A percentile compares a stretch with the other conserved stretches of the same genome.
Conservation (phyloP, 2,329 filamentous ascomycete species). For the Nigrospora oryzae region DNA sequence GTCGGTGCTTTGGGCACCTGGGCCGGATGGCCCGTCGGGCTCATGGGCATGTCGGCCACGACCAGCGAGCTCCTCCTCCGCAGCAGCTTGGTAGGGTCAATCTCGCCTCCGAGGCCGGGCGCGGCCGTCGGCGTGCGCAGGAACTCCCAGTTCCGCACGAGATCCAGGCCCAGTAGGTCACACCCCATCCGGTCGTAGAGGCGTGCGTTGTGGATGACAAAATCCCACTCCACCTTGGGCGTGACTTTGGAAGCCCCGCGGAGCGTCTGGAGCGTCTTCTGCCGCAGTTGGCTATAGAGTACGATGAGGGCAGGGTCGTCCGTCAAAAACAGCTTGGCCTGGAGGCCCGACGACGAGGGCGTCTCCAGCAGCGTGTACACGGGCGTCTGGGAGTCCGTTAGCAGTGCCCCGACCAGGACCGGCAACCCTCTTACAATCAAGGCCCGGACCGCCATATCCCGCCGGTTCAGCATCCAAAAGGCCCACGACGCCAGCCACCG, state of each 20-base stretch:
- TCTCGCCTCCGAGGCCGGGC: slow-evolving; percentile 32
- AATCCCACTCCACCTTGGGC: slow-evolving; percentile 76
- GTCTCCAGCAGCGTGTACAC: slow-evolving; percentile 66
- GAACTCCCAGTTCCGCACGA: slow-evolving; percentile 81
- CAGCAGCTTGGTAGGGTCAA: slow-evolving; percentile 59
- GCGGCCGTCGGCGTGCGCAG: slow-evolving; percentile 30
- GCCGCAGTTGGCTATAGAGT: slow-evolving; percentile 77
- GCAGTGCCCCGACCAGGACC: background rate
- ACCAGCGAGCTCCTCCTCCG: slow-evolving; percentile 68
- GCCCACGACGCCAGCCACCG: slow-evolving; percentile 94
- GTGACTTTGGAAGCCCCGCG: slow-evolving; percentile 77
- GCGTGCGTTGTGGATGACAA: slow-evolving; percentile 76
- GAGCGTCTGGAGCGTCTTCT: slow-evolving; percentile 73
- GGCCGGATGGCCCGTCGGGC: slow-evolving; percentile 28
- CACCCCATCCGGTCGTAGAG: slow-evolving; percentile 90
- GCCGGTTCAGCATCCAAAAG: slow-evolving; percentile 80
- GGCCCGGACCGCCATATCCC: slow-evolving; percentile 75
- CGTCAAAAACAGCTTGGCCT: slow-evolving; percentile 72
- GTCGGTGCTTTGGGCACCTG: slow-evolving; percentile 55
- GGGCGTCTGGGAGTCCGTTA: slow-evolving; percentile 49
- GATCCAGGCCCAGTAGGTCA: slow-evolving; percentile 76
- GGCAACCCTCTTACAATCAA: slow-evolving; percentile 54
- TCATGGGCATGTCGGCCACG: slow-evolving; percentile 61
- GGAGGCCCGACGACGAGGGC: slow-evolving; percentile 58
- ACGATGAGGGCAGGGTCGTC: slow-evolving; percentile 87